Evolutionary conservation across 2,329 filamentous ascomycete species (phyloP), one percentile per base, ranked within the genome.

Genomic region (Fusarium oligoseptatum): DNA sequence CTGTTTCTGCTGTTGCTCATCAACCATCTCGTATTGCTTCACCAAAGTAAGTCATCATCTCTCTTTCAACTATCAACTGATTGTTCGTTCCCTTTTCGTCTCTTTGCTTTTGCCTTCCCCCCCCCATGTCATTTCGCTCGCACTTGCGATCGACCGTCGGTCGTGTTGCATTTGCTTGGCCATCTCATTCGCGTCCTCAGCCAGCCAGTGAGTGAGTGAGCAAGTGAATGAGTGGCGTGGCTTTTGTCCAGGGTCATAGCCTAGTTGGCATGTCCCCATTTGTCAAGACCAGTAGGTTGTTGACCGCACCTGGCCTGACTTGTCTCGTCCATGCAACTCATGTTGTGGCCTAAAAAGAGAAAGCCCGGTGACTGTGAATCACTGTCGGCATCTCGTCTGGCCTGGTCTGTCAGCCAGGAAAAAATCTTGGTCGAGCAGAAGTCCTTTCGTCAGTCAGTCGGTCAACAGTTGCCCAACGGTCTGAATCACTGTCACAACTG

Each of bases 221-320:
- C 60, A 48, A 62, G 37, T 58, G 45, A 73, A 64, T 66, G 69
- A 77, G 73, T 77, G 75, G 76, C 75, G 76, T 76, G 76, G 75
- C 73, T 73, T 56, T 48, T 63, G 60, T 69, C 68, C 76, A 77
- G 70, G 74, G 68, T 74, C 68, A 70, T 66, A 64, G 68, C 69
- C 72, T 61, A 76, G 73, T 64, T 78, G 76, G 75, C 76, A 75
- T 75, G 68, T 66, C 68, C 76, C 75, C 66, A 76, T 74, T 77
- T 75, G 75, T 76, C 70, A 67, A 76, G 58, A 57, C 57, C 58
- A 63, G n/a, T 74, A 69, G 48, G 45, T 74, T 68, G 66, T 76
- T 65, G 73, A 75, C 76, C 66, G 74, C 73, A 70, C 76, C 70
- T 74, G 74, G 73, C 71, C 64, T 74, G 70, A 67, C 76, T 68